Base-by-base conservation (phyloP, 108 stramenopile genomes). In the Nitzschia sp. region DNA sequence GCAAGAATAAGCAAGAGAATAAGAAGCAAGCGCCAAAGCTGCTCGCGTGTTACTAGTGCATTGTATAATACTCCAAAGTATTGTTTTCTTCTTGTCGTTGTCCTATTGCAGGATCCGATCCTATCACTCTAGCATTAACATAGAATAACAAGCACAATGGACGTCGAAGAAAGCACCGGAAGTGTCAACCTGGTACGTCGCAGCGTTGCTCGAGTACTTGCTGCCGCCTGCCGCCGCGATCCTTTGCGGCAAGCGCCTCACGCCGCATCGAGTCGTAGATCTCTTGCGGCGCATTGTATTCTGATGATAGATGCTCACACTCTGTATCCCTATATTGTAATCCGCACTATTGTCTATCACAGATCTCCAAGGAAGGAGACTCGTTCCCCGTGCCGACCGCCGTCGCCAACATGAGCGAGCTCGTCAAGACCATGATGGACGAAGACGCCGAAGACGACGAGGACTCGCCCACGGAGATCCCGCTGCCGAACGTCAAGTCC, bases 351-450 rank as follows among this genome's bases (percentile, higher is more conserved):
- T n/a, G n/a, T n/a, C n/a, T 41, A 41, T 41, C 38, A 41, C 75
- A 93, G 92, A 81, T 98, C 38, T 91, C 88, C 72, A 93, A 95
- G 80, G 98, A 99, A 72, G 99, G 99, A 45, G 97, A 99, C 55
- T 68, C 81, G 56, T 98, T 96, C 71, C 77, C 93, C 53, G 97
- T 99, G 28, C 70, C 92, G 35, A 78, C 81, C n/a, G 81, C 71
- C 6, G 97, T 98, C 41, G 97, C 98, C 35, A 92, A 93, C 69
- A 98, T 98, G 98, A 91, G 89, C 11, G 98, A 98, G 67, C 93
- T 99, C 19, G 97, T 98, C 64, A 97, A 97, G 78, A 86, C 91
- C n/a, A 98, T 98, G 96, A 89, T 97, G 69, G 96, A 96, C 69
- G 96, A 71, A 44, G 53, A 75, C 63, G 85, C 82, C 48, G 89